Conservation (phyloP, 495 filamentous ascomycete species). For the Aspergillus affinis region DNA sequence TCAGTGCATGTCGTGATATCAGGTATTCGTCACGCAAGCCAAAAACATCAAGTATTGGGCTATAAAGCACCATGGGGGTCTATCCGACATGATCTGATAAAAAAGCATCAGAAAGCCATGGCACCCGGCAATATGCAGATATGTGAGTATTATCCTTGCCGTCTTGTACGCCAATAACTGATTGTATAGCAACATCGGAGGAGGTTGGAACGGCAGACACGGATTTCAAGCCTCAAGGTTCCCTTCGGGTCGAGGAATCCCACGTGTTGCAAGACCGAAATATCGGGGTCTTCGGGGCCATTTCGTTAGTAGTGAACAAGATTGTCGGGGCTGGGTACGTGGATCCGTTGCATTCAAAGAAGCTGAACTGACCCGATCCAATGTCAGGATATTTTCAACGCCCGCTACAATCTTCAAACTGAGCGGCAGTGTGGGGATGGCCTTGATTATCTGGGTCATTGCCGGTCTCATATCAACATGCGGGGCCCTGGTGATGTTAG, state of each 20-base stretch:
- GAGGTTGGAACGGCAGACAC: not conserved
- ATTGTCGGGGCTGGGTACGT: conserved; percentile 29
- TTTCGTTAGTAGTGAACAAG: conserved; percentile 30
- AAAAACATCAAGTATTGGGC: not conserved
- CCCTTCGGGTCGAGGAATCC: conserved; percentile 15
- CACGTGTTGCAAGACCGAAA: conserved; percentile 27
- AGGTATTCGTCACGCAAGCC: not conserved
- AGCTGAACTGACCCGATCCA: too few relatives aligned
- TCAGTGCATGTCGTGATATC: not conserved
- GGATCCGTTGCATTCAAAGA: not conserved
- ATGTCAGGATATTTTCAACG: conserved; percentile 62
- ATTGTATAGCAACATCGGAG: not conserved
- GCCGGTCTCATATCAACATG: conserved; percentile 57
- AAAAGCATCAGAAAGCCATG: not conserved
- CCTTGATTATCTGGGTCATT: conserved; percentile 60
- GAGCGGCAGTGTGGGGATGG: conserved; percentile 62
- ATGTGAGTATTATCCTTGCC: not conserved
- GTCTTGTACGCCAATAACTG: not conserved
- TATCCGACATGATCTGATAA: not conserved
- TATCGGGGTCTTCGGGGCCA: conserved; percentile 26
- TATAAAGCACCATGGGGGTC: not conserved
- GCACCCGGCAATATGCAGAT: not conserved
- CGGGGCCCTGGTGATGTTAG: conserved; percentile 59
- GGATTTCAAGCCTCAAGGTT: conserved; percentile 2
- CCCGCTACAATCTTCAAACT: conserved; percentile 60